phyloP scores from a whole-genome alignment of 352 stramenopile species.

The Pythium guiyangense region DNA sequence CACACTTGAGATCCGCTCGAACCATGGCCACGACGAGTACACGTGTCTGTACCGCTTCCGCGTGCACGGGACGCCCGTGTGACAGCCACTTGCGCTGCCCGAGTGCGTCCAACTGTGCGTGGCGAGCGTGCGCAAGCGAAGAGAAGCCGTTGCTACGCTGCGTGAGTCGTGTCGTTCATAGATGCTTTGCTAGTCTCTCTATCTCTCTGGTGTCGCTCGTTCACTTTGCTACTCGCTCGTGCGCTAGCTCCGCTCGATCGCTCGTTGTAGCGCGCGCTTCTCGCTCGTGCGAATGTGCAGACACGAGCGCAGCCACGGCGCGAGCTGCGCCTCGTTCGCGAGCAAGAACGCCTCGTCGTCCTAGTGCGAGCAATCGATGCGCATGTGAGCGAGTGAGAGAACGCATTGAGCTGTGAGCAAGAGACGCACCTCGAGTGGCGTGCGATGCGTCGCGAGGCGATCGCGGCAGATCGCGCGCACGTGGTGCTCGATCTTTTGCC shows the following conservation, averaged over 20 bases:
- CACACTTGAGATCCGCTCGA: conserved; percentile 76
- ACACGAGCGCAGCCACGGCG: conserved; percentile 56
- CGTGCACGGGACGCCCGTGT: conserved; percentile 51
- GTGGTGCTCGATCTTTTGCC: conserved; percentile 14
- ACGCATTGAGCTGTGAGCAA: conserved; percentile 1
- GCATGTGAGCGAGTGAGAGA: neutral
- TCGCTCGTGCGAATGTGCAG: conserved; percentile 66
- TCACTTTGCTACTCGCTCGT: neutral
- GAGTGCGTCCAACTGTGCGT: neutral
- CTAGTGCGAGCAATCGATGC: conserved; percentile 12
- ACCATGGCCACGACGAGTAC: conserved; percentile 82
- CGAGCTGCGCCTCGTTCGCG: conserved; percentile 40
- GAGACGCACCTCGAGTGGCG: conserved; percentile 20
- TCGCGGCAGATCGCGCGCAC: conserved; percentile 6
- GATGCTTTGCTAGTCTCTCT: neutral
- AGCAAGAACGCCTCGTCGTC: conserved; percentile 45
- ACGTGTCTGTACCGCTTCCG: conserved; percentile 90
- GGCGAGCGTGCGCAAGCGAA: neutral
- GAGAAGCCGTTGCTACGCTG: neutral
- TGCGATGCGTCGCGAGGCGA: conserved; percentile 16
- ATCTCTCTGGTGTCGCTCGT: neutral
- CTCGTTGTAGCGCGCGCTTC: conserved; percentile 35
- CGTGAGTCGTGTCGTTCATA: neutral
- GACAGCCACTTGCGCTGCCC: neutral
- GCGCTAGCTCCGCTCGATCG: no score